Base-by-base conservation (phyloP, 805 yeast species). In the Ogataea salicorniae region DNA sequence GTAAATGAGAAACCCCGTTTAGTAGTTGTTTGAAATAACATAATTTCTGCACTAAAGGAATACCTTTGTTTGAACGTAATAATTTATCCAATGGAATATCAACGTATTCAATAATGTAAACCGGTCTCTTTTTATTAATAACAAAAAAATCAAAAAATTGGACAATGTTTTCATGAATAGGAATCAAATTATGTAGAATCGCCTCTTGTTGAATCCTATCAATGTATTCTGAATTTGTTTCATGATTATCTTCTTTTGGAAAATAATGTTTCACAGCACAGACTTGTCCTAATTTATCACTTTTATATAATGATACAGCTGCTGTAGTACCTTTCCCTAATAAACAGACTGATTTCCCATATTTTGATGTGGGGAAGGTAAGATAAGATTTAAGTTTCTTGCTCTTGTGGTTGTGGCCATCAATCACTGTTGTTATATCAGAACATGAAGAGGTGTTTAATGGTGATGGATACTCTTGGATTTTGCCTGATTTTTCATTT, bases 221-320 rank as follows among this genome's bases (percentile, higher is more conserved):
- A 13, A 57, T 54, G 51, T 72, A 75, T 43, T 74, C 79, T n/a
- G 51, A 37, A 34, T 62, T 63, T 2, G 69, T 48, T 53, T 77
- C 80, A 46, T 67, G 55, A 6, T 49, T 46, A 46, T 76, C 82
- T 43, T 77, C 82, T 43, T 59, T 64, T 2, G 61, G 49, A 34
- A 64, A 66, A 59, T 75, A 77, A 1, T 64, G 62, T 57, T 81
- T 80, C 3, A 79, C 66, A 0, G 81, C 85, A 49, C 46, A 62
- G 1, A 36, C 31, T 5, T 46, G 35, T 7, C 51, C 46, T 0
- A 9, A 29, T 16, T 53, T 41, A 4, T 41, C 18, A 46, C 38
- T 44, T 6, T 34, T 36, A 39, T 59, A 51, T 16, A 52, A 37
- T 4, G 16, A 15, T 13, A 59, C 61, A 5, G 45, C 37, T 8